These are phyloP conservation scores for Canariomyces notabilis DNA, from an alignment of 2,329 filamentous ascomycete genomes.

Conservation along the genomic window DNA sequence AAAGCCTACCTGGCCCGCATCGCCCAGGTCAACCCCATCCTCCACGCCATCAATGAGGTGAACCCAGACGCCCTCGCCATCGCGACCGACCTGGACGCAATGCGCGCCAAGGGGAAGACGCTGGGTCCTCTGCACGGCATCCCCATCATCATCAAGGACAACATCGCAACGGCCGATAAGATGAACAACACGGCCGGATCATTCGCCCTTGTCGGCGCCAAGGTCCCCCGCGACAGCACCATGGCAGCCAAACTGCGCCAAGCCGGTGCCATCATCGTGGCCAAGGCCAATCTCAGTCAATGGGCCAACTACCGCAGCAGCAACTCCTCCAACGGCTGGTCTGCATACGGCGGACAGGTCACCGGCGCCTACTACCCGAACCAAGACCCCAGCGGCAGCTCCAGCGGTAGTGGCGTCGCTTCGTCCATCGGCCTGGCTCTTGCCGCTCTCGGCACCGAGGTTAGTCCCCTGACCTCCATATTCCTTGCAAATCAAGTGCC, in stretches of 20 bases:
- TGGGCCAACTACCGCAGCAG: conserved; percentile 59
- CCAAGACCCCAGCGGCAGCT: conserved; percentile 58
- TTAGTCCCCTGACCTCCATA: too few relatives aligned
- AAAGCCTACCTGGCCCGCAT: conserved; percentile 29
- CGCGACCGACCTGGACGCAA: conserved; percentile 33
- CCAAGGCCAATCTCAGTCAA: conserved; percentile 60
- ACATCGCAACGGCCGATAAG: conserved; percentile 57
- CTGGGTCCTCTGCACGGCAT: conserved; percentile 56
- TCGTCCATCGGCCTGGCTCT: conserved; percentile 55
- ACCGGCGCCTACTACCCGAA: conserved; percentile 55
- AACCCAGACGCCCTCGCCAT: conserved; percentile 37
- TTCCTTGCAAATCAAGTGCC: too few relatives aligned
- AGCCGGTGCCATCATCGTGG: conserved; percentile 59
- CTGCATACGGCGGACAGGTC: conserved; percentile 56
- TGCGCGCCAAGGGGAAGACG: conserved; percentile 20
- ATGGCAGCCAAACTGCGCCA: conserved; percentile 55
- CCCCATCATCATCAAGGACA: conserved; percentile 62
- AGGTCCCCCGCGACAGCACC: conserved; percentile 52
- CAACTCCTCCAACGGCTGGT: conserved; percentile 59
- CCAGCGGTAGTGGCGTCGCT: conserved; percentile 56
- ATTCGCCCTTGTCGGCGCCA: conserved; percentile 55
- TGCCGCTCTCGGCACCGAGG: conserved; percentile 57
- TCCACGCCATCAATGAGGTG: conserved; percentile 32
- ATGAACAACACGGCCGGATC: conserved; percentile 63
- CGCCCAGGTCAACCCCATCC: conserved; percentile 30